These are phyloP conservation scores for Meyerozyma sp. DNA, from an alignment of 1,139 yeast genomes.

Conservation along the genomic window DNA sequence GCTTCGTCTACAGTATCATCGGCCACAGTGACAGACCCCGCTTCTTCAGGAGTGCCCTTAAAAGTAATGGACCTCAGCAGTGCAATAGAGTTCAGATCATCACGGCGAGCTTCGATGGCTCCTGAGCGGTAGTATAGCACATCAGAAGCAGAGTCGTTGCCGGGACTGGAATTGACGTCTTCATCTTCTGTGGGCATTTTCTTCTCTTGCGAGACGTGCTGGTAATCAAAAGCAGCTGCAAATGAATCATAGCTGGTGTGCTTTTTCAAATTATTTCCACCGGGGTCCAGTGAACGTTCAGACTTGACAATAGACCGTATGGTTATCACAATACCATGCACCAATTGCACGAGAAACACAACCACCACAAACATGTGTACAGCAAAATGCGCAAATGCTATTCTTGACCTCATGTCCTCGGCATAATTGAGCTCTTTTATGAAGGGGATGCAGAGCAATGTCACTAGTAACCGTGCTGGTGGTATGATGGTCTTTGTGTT, in stretches of 20 bases:
- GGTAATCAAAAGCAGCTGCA: conserved; percentile 26
- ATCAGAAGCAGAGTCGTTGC: not conserved
- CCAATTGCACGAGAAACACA: conserved; percentile 29
- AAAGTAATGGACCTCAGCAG: not conserved
- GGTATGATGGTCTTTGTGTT: conserved; percentile 35
- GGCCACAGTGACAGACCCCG: not conserved
- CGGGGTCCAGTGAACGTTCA: not conserved
- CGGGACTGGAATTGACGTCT: not conserved
- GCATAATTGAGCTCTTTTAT: conserved; percentile 24
- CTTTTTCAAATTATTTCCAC: conserved; percentile 3
- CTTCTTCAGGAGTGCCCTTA: not conserved
- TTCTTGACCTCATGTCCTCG: conserved; percentile 32
- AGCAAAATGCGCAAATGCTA: conserved; percentile 36
- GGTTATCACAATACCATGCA: conserved; percentile 26
- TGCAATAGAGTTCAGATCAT: not conserved
- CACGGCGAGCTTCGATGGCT: not conserved
- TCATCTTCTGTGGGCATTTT: not conserved
- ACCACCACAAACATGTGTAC: conserved; percentile 35
- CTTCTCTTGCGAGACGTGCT: conserved; percentile 15
- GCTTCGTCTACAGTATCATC: not conserved
- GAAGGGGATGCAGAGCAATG: conserved; percentile 39
- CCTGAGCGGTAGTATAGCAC: not conserved
- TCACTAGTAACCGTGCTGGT: conserved; percentile 30
- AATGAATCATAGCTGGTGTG: conserved; percentile 15
- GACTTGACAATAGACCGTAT: conserved; percentile 14